Evolutionary conservation across 345 rosid species (phyloP), one percentile per base, ranked within the genome.

Genomic region (sweet orange (Citrus sinensis)): DNA sequence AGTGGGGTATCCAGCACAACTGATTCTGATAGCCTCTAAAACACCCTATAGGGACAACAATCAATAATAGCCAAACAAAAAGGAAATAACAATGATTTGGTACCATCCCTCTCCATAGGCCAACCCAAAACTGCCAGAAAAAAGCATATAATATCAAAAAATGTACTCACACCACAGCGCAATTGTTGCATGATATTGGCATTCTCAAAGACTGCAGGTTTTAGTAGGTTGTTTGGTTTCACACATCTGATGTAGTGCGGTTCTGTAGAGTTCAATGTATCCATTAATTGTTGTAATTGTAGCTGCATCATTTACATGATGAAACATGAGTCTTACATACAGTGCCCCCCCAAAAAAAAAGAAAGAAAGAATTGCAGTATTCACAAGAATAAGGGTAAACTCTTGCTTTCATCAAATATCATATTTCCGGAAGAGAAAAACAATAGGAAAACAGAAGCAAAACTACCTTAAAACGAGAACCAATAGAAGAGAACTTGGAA

Each of bases 211-310:
- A 96, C 62, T 25, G 98, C 94, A 69, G 99, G 99, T 81, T 93
- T 96, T 73, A 96, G 90, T 54, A 80, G 89, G 86, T 96, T 96
- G 80, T 96, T 96, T 63, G 98, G 99, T 88, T 93, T 96, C 74
- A 96, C 97, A 86, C 99, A 96, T 92, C 99, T 88, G 82, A 96
- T 83, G 83, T 96, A 93, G 86, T 96, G 98, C 63, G 99, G 99
- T 81, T 96, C 94, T 0, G 99, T 96, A 79, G 97, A 96, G 77
- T 91, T 96, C 77, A 95, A 77, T 7, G 98, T 96, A 0, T 96
- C 99, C 99, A 96, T 96, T 78, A 96, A 74, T 76, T 78, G 83
- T 72, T 91, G 97, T 54, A 96, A 89, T 90, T 96, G 99, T 51
- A 96, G 79, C 99, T 95, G 95, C 89, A 87, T 78, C 77, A 85